These are phyloP conservation scores for Aspergillus oerlinghausenensis DNA, from an alignment of 2,329 filamentous ascomycete species.

Conservation along the genomic window DNA sequence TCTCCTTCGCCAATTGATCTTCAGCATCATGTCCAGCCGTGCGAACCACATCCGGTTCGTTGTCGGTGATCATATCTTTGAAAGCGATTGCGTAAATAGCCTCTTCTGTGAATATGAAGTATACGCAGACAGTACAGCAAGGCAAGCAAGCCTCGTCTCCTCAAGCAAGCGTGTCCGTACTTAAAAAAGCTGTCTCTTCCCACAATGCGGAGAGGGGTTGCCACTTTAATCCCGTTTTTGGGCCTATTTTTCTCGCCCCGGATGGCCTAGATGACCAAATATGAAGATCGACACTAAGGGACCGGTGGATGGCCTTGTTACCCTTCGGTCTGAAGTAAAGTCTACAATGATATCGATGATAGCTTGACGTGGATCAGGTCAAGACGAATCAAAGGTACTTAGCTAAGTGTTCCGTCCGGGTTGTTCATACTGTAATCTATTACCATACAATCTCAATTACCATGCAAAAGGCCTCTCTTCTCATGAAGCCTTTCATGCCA, in stretches of 20 bases:
- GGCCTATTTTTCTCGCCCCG: not conserved
- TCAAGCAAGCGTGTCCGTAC: not conserved
- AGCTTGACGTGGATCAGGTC: not conserved
- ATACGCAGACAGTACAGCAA: not conserved
- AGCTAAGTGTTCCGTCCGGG: not conserved
- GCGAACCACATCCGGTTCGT: constrained; percentile 10
- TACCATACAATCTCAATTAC: not conserved
- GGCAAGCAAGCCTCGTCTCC: not conserved
- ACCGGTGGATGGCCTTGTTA: not conserved
- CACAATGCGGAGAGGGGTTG: not conserved
- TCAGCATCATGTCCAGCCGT: constrained; percentile 1
- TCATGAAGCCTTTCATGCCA: not conserved
- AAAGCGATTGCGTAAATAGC: not conserved
- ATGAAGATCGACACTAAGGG: not conserved
- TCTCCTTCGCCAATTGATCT: not conserved
- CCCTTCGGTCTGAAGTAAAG: not conserved
- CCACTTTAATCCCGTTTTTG: not conserved
- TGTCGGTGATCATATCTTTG: constrained; percentile 12
- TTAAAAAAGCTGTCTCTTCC: not conserved
- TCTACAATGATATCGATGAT: not conserved
- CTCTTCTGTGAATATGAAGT: not conserved
- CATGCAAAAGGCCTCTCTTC: not conserved
- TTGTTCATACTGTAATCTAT: not conserved
- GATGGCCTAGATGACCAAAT: not conserved
- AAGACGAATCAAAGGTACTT: no score